Conservation (phyloP, 164 flowering plant genomes). For the Euptelea pleiosperma region DNA sequence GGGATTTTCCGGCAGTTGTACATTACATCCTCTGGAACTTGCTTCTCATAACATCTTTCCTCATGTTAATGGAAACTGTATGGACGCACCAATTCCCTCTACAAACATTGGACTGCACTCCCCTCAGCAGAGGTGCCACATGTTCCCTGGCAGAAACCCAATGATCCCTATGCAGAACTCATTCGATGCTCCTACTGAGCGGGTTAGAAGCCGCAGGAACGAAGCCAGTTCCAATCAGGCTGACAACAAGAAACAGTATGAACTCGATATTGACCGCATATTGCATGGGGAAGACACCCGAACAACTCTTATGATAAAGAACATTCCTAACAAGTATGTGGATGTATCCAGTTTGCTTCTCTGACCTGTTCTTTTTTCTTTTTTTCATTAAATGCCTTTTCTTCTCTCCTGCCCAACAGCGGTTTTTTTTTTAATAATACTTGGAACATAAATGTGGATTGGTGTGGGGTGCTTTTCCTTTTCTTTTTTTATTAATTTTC, state of each 20-base stretch:
- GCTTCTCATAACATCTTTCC: constrained; percentile 60
- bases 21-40: constrained; percentile 66
- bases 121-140: constrained; percentile 59
- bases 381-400: not conserved
- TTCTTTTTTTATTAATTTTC: not conserved
- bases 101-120: constrained; percentile 53
- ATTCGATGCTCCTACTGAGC: constrained; percentile 66
- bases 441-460: too few species aligned
- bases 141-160: constrained; percentile 69
- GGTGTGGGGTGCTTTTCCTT: not conserved
- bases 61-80: constrained; percentile 47
- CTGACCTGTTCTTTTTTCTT: not conserved
- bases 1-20: constrained; percentile 46
- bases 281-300: constrained; percentile 61
- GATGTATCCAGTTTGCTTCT: constrained; percentile 4
- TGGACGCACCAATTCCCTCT: constrained; percentile 53
- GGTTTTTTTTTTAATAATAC: too few species aligned
- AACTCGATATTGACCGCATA: constrained; percentile 77
- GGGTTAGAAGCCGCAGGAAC: constrained; percentile 48
- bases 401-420: too few species aligned
- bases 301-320: constrained; percentile 85
- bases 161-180: constrained; percentile 53
- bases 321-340: constrained; percentile 86
- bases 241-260: constrained; percentile 73
- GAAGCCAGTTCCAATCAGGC: constrained; percentile 47